Evolutionary conservation across 139 green algal species (phyloP).

Genomic region (Chlorella vulgaris): DNA sequence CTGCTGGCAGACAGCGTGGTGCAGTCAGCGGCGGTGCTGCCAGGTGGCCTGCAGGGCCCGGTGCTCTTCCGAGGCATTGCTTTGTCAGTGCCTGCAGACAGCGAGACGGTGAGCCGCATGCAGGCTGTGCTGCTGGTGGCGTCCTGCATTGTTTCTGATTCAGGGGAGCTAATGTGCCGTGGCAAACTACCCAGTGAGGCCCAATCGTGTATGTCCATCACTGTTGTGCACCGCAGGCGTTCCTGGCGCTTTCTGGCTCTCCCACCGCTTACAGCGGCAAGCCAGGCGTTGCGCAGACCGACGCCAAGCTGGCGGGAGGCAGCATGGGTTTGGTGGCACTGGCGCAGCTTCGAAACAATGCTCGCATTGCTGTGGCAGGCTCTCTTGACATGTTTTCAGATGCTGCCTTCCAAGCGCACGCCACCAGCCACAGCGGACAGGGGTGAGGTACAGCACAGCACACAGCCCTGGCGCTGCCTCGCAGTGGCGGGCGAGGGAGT

Average conservation of each 20-base stretch:
- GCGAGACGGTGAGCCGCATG: conserved; percentile 61
- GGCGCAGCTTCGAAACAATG: conserved; percentile 86
- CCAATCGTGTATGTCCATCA: neutral
- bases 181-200: neutral
- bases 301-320: conserved; percentile 34
- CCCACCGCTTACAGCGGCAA: conserved; percentile 19
- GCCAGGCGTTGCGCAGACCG: conserved; percentile 24
- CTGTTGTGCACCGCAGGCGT: conserved; percentile 8
- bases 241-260: conserved; percentile 16
- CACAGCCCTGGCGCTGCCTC: too few relatives aligned
- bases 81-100: conserved; percentile 58
- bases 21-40: conserved; percentile 37
- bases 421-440: neutral
- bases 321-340: conserved; percentile 45
- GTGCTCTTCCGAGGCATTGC: conserved; percentile 74
- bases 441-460: conserved; percentile 21
- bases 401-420: conserved; percentile 43
- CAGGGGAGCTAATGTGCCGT: too few relatives aligned
- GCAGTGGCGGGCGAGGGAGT: too few relatives aligned
- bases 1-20: conserved; percentile 12
- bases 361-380: conserved; percentile 77
- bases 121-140: neutral
- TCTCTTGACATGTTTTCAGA: conserved; percentile 87
- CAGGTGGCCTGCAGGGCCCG: conserved; percentile 39
- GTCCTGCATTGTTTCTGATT: too few relatives aligned